A percentile compares a stretch with the other conserved stretches of the same genome.
Conservation (phyloP, 345 rosid species). For the Abelmoschus esculentus region DNA sequence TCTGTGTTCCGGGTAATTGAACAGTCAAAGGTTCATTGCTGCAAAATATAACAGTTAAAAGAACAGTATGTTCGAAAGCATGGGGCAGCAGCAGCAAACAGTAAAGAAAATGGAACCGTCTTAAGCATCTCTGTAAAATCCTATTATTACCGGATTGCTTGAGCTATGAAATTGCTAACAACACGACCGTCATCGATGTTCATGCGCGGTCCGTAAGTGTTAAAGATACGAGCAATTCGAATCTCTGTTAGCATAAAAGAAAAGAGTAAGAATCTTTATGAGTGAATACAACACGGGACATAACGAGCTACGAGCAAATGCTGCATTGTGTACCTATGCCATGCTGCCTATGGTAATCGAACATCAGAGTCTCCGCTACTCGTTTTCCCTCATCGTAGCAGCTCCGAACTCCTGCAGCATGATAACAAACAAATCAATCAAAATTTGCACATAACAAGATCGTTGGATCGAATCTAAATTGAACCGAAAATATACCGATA, state of each 20-base stretch:
- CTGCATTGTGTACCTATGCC: constrained; percentile 53
- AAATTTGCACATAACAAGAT: background rate
- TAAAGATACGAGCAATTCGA: constrained; percentile 83
- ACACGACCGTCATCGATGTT: constrained; percentile 95
- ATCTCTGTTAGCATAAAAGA: constrained; percentile 39
- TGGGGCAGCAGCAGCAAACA: background rate
- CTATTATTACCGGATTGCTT: constrained; percentile 63
- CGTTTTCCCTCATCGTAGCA: constrained; percentile 97
- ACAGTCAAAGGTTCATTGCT: constrained; percentile 85
- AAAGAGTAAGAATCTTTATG: background rate
- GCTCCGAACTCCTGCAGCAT: constrained; percentile 66
- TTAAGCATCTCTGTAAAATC: background rate
- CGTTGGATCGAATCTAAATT: background rate
- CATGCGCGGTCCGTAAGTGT: constrained; percentile 97
- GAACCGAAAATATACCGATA: constrained; percentile 42
- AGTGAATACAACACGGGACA: background rate
- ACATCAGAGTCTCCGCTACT: constrained; percentile 91
- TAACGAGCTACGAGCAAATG: background rate
- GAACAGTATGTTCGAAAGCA: background rate
- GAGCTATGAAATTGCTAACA: constrained; percentile 95
- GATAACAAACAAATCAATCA: background rate
- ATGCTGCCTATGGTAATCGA: constrained; percentile 91
- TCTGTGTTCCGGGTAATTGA: constrained; percentile 93
- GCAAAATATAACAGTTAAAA: constrained; percentile 8
- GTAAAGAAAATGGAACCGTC: background rate